Evolutionary conservation across 352 stramenopile species (phyloP).

Genomic region (Phytophthora europaea): DNA sequence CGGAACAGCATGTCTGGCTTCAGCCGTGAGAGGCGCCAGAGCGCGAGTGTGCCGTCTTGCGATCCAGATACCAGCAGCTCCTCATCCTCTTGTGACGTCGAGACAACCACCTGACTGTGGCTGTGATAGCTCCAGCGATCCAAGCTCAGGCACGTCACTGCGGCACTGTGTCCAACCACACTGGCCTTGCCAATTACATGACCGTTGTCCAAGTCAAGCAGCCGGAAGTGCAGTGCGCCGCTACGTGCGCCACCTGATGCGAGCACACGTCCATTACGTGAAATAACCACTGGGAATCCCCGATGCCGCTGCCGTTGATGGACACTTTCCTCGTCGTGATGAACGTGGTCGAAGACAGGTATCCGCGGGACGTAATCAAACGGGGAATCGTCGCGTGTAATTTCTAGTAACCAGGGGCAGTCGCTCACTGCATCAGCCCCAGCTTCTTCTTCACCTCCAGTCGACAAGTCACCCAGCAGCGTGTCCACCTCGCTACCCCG

Average conservation of each 20-base stretch:
- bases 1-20: conserved; percentile 83
- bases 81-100: conserved; percentile 67
- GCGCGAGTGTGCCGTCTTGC: conserved; percentile 68
- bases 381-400: conserved; percentile 74
- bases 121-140: conserved; percentile 67
- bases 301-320: conserved; percentile 8
- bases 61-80: conserved; percentile 82
- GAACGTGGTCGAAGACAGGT: conserved; percentile 71
- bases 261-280: conserved; percentile 77
- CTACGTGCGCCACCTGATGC: conserved; percentile 77
- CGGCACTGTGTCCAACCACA: conserved; percentile 74
- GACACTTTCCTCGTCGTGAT: conserved; percentile 25
- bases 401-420: conserved; percentile 79
- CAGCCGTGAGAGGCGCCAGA: conserved; percentile 80
- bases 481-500: conserved; percentile 28
- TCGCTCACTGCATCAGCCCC: conserved; percentile 24
- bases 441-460: conserved; percentile 16
- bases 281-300: conserved; percentile 72
- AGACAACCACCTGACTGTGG: conserved; percentile 36
- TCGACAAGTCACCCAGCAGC: conserved; percentile 13
- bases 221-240: conserved; percentile 78
- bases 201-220: conserved; percentile 85
- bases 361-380: conserved; percentile 87
- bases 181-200: conserved; percentile 87
- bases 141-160: conserved; percentile 79